Base-by-base conservation (phyloP, 257 asterid species). In the Paraleonurus japonicus region DNA sequence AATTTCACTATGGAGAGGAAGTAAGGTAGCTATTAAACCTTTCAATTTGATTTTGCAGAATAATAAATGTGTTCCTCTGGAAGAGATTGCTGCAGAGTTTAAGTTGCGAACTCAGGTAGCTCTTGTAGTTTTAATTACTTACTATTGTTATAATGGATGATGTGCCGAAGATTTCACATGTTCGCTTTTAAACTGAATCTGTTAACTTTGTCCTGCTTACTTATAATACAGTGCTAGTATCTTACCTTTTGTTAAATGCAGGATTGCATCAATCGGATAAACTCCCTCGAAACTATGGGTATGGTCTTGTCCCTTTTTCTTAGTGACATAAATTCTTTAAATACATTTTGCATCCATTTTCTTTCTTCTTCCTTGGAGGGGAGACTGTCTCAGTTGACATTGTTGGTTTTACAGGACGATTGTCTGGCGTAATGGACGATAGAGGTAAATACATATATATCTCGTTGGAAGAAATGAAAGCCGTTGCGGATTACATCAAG, bases 401-500 rank as follows among this genome's bases (percentile, higher is more conserved):
- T 22, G 23, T 12, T 61, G 27, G 55, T 32, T 68, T 20, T 50
- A 72, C 93, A 95, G 99, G 98, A 80, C 84, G 94, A 70, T 72
- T 95, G 47, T 95, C 99, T 5, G 98, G 99, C 69, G 98, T 92
- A 30, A 95, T 95, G 99, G 99, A 95, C 45, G 99, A 95, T 69
- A 81, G 99, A 78, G 99, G 98, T 65, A 94, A 94, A 73, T 91
- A 86, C 84, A 94, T 94, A 72, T 91, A 94, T 86, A 85, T 94
- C 67, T 94, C 98, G 0, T 64, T 83, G 70, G 98, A 94, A 75
- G 96, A 94, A 85, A 90, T 94, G 98, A 85, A 81, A 82, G 98
- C 98, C 5, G 98, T 95, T 69, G 97, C 97, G 0, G 99, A 95
- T 80, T 95, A 95, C 82, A 95, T 92, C 45, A 89, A 62, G 83